Conservation (phyloP, 75 land plant genomes). For the Pinus albicaulis region DNA sequence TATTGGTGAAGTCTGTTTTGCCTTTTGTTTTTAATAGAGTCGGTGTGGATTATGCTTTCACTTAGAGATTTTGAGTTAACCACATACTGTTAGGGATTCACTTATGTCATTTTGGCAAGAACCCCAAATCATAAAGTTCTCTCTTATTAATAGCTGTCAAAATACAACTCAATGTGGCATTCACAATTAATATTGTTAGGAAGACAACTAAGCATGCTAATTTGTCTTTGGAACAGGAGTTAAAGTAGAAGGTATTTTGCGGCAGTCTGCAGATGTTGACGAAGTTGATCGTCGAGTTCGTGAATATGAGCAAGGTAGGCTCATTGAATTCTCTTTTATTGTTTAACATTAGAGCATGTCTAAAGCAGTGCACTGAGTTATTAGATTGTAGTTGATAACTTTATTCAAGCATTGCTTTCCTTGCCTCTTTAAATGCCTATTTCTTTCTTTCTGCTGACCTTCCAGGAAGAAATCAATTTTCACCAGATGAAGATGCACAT, state of each 20-base stretch:
- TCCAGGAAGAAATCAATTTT: constrained; percentile 83
- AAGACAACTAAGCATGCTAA: not conserved
- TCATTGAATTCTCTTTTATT: not conserved
- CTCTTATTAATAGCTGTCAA: not conserved
- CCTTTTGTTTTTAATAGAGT: not conserved
- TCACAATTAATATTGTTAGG: not conserved
- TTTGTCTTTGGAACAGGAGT: constrained; percentile 50
- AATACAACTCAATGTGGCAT: constrained; percentile 1
- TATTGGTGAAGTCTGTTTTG: too few species aligned
- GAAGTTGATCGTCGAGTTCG: constrained; percentile 91
- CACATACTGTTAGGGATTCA: not conserved
- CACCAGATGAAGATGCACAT: constrained; percentile 94
- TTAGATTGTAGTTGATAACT: not conserved
- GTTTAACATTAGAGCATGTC: not conserved
- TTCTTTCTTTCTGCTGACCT: not conserved
- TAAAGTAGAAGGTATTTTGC: constrained; percentile 89
- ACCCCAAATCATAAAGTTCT: not conserved
- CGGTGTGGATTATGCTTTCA: not conserved
- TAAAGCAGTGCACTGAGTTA: not conserved
- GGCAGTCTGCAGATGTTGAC: constrained; percentile 99
- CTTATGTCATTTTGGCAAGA: not conserved
- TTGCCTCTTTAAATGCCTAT: not conserved
- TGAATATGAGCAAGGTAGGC: constrained; percentile 92
- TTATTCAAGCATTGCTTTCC: not conserved
- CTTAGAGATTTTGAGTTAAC: not conserved